Evolutionary conservation across 75 land plant species (phyloP).

Genomic region (Isoetes taiwanensis): DNA sequence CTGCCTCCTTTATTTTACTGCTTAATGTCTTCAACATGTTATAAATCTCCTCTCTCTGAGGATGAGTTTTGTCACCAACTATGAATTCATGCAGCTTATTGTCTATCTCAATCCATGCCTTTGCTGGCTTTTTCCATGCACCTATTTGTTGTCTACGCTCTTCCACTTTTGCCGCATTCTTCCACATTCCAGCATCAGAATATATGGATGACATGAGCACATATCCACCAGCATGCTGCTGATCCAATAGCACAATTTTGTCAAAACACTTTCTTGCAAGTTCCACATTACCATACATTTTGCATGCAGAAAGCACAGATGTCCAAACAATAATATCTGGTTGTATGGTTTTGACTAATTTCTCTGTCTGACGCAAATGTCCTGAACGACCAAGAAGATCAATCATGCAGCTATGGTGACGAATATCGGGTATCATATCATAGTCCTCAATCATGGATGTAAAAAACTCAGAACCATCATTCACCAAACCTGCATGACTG

Average conservation of each 20-base stretch:
- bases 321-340: conserved; percentile 18
- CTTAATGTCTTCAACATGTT: too few relatives aligned
- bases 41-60: too few relatives aligned
- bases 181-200: conserved; percentile 27
- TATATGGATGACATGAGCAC: conserved; percentile 29
- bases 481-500: conserved; percentile 17
- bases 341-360: conserved; percentile 12
- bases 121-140: conserved; percentile 28
- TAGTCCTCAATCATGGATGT: background rate
- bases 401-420: conserved; percentile 25
- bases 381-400: conserved; percentile 28
- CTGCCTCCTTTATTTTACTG: too few relatives aligned
- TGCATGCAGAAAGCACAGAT: too few relatives aligned
- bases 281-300: too few relatives aligned
- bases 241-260: conserved; percentile 22
- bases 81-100: conserved; percentile 14
- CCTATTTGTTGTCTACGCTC: conserved; percentile 13
- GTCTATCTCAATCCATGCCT: conserved; percentile 26
- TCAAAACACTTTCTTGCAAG: conserved; percentile 8
- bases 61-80: conserved; percentile 10
- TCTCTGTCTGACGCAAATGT: conserved; percentile 10
- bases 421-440: conserved; percentile 9
- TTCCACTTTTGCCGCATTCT: conserved; percentile 13
- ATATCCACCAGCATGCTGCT: conserved; percentile 24
- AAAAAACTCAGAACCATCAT: conserved; percentile 14